phyloP scores from a whole-genome alignment of 2,329 filamentous ascomycete genomes.

The Xenoacremonium recifei region DNA sequence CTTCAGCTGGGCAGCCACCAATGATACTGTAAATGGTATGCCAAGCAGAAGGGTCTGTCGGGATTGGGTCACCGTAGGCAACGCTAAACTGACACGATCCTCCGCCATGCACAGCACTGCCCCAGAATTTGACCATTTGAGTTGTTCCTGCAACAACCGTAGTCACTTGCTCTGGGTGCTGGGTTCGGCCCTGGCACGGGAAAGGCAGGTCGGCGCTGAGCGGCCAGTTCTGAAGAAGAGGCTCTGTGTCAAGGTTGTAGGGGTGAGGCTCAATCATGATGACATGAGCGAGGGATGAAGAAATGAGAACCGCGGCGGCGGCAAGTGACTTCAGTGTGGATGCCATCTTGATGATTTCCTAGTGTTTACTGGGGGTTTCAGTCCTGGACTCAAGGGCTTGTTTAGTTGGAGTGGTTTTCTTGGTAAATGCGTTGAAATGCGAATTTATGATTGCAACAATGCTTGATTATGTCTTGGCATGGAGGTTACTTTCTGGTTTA shows the following conservation, averaged over 20 bases:
- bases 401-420: neutral
- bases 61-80: constrained; percentile 19
- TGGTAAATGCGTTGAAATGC: neutral
- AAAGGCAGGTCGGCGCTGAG: constrained; percentile 18
- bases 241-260: constrained; percentile 25
- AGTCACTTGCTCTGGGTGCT: constrained; percentile 20
- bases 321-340: neutral
- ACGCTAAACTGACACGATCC: constrained; percentile 27
- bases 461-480: too few species aligned
- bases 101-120: constrained; percentile 26
- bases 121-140: constrained; percentile 25
- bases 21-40: constrained; percentile 24
- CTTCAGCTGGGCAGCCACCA: constrained; percentile 24
- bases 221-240: constrained; percentile 19
- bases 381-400: neutral
- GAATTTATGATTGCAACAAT: neutral
- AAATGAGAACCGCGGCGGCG: neutral
- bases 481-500: too few species aligned
- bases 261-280: constrained; percentile 29
- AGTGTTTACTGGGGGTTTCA: neutral
- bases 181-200: constrained; percentile 20
- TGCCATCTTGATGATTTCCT: neutral
- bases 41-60: constrained; percentile 17
- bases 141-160: constrained; percentile 19
- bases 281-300: constrained; percentile 11